These are phyloP conservation scores for Elsinoe batatas DNA, from an alignment of 2,329 filamentous ascomycete species.

Conservation along the genomic window DNA sequence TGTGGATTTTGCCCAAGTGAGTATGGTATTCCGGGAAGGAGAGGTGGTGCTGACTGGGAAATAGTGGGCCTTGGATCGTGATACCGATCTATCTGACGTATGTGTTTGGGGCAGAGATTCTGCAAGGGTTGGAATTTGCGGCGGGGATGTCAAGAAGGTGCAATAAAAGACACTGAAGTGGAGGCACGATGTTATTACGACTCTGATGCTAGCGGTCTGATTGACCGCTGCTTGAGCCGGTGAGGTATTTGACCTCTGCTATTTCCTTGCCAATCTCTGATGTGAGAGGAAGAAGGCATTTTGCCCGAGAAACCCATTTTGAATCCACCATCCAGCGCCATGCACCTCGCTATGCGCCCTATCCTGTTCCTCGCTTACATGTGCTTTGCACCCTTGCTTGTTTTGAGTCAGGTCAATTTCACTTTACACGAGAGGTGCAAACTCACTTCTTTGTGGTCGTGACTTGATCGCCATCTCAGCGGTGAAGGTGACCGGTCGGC, in stretches of 20 bases:
- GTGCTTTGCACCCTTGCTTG: neutral
- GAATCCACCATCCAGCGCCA: neutral
- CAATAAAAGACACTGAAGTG: slow-evolving; percentile 20
- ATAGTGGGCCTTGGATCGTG: slow-evolving; percentile 54
- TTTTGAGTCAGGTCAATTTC: neutral
- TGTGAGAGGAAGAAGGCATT: neutral
- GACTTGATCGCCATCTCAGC: neutral
- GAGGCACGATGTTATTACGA: neutral
- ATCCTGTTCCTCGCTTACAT: neutral
- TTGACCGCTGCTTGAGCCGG: neutral
- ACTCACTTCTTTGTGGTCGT: neutral
- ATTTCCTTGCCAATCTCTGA: neutral
- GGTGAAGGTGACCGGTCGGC: neutral
- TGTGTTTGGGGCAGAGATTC: slow-evolving; percentile 50
- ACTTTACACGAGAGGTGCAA: neutral
- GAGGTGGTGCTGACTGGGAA: slow-evolving; percentile 13
- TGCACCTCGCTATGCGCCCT: neutral
- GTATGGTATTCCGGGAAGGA: slow-evolving; percentile 19
- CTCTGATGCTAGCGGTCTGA: neutral
- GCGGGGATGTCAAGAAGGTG: slow-evolving; percentile 22
- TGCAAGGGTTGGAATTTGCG: slow-evolving; percentile 47
- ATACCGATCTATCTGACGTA: slow-evolving; percentile 54
- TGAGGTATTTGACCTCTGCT: neutral
- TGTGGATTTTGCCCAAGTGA: slow-evolving; percentile 61
- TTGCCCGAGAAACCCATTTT: neutral